These are phyloP conservation scores for Beauveria sp. DNA, from an alignment of 2,329 filamentous ascomycete species.

Conservation along the genomic window DNA sequence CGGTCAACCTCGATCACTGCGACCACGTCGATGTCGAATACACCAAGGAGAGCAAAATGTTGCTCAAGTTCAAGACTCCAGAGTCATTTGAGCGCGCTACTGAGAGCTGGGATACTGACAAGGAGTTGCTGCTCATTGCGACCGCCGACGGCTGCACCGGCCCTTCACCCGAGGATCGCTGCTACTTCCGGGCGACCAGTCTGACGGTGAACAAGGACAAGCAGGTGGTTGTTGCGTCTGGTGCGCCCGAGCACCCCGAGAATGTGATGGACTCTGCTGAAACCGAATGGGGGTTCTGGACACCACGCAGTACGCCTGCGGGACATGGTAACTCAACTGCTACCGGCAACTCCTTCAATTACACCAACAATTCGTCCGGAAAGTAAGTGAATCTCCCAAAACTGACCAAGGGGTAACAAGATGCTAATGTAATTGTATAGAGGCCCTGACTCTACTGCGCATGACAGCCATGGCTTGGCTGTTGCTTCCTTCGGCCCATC, in stretches of 20 bases:
- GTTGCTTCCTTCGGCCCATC: constrained; percentile 20
- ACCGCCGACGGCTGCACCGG: constrained; percentile 20
- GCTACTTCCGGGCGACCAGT: constrained; percentile 21
- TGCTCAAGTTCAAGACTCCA: constrained; percentile 14
- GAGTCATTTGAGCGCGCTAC: constrained; percentile 19
- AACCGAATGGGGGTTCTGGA: constrained; percentile 22
- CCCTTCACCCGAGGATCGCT: constrained; percentile 20
- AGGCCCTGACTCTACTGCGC: not conserved
- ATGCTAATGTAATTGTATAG: not conserved
- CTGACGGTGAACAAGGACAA: constrained; percentile 14
- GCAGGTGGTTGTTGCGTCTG: constrained; percentile 15
- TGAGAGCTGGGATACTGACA: constrained; percentile 16
- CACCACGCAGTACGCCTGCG: not conserved
- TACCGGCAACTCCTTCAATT: constrained; percentile 15
- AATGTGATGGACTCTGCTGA: constrained; percentile 17
- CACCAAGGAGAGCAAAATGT: constrained; percentile 1
- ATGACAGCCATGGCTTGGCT: constrained; percentile 14
- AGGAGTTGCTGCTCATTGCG: constrained; percentile 21
- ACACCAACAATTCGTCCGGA: constrained; percentile 12
- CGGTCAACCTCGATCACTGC: constrained; percentile 24
- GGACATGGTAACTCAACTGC: not conserved
- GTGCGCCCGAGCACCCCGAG: constrained; percentile 17
- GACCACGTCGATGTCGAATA: constrained; percentile 16
- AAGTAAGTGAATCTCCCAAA: not conserved
- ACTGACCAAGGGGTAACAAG: no score